Evolutionary conservation across 2,329 filamentous ascomycete genomes (phyloP), one percentile per base, ranked within the genome.

Genomic region (Curvularia spicifera): DNA sequence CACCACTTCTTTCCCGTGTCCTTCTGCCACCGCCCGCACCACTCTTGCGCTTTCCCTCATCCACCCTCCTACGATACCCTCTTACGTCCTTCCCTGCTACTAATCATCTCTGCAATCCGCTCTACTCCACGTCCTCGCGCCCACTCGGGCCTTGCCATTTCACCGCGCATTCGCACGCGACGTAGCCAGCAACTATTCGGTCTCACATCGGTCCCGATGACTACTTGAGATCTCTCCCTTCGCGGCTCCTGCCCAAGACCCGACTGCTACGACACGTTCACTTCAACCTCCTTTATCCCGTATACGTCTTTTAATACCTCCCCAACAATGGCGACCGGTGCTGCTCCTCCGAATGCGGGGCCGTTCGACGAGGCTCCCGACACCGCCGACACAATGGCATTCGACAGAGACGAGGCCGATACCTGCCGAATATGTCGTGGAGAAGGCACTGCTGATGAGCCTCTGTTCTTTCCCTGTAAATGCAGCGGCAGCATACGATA

Each of bases 401-500:
- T 56, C 35, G 72, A 76, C 51, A 75, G 67, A 53, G 69, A 83
- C 55, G 88, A 90, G 53, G 83, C 84, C 56, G 91, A 96, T 73
- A 96, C 93, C n/a, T 99, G 95, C 81, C 89, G 95, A 60, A 99
- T 99, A 82, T 99, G 95, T 79, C 87, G 96, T 68, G 92, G 91
- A 51, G 96, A 99, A 78, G 92, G 87, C 54, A 91, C 90, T 1
- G 78, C 84, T 4, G 85, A 91, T 4, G 95, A 98, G 74, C 93
- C 92, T 58, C 85, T 99, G 39, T 99, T 97, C 81, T 95, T 96
- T 74, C 95, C 95, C 5, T 99, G 95, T 88, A 97, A 97, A 82
- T 99, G 95, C 81, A 97, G 92, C 74, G 95, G 95, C 56, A 98
- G 94, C 79, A 99, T 99, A 81, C 97, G 97, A 81, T 97, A 90